Base-by-base conservation (phyloP, 164 flowering plant genomes). In the Nelumbo lutea region DNA sequence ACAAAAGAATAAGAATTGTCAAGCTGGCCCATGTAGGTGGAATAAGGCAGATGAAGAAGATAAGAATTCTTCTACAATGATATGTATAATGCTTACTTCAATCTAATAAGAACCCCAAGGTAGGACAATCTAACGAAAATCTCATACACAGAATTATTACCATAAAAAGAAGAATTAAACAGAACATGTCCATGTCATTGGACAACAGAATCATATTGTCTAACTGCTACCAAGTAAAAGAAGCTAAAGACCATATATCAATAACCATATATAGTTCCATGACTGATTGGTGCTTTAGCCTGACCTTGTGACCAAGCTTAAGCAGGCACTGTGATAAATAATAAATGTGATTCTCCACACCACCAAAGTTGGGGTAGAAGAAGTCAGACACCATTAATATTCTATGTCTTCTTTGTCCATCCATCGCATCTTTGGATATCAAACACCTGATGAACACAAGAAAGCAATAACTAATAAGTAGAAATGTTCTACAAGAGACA, bases 371-470 rank as follows among this genome's bases (percentile, higher is more conserved):
- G 55, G 97, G 98, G 70, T 87, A 96, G 85, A 89, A 96, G 68
- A 96, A 93, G 80, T 96, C 95, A 6, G 98, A 96, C 52, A 93
- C 99, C 99, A 96, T 96, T 76, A 96, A 75, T 70, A 96, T 82
- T 64, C 83, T 83, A 50, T 80, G 91, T 74, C 68, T 87, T 77
- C 68, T 78, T 65, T 39, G 66, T 53, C 78, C 80, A 50, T 48
- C 83, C 90, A 88, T 84, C 39, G 72, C 61, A 65, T 47, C 44
- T 2, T 0, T 27, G 13, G 55, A 51, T 51, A 51, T 51, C 55
- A 51, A 9, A 10, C 2, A 51, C 55, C 55, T 51, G 48, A 4
- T 46, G 48, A 27, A 27, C 27, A 27, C 27, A 27, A 27, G 27
- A 27, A 27, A 27, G 27, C 27, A 27, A 27, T 27, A 27, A 27